Conservation (phyloP, 768 basidiomycete genomes). For the Mrakia blollopis region DNA sequence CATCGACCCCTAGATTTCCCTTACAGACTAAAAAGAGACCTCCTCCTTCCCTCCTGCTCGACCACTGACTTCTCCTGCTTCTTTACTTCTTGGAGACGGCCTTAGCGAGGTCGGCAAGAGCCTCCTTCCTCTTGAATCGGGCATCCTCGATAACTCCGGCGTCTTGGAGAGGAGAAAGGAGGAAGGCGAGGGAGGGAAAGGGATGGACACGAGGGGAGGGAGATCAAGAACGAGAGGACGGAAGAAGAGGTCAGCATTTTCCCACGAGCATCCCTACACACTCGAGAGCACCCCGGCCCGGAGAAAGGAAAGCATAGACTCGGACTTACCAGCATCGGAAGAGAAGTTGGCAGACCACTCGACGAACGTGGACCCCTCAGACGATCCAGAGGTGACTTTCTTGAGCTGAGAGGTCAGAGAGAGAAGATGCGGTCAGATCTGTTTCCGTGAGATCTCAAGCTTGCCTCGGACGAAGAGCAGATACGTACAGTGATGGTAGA, state of each 20-base stretch:
- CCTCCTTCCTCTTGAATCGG: slow-evolving; percentile 42
- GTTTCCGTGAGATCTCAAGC: not conserved
- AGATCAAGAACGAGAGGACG: not conserved
- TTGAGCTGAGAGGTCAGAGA: not conserved
- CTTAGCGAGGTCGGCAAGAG: slow-evolving; percentile 41
- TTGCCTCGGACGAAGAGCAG: not conserved
- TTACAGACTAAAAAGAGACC: too few species aligned
- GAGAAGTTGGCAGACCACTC: slow-evolving; percentile 38
- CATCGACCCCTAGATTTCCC: too few species aligned
- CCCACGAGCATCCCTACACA: too few species aligned
- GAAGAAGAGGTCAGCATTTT: too few species aligned
- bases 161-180: not conserved
- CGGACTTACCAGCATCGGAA: slow-evolving; percentile 35
- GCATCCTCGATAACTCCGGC: slow-evolving; percentile 39
- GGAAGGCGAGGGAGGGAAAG: not conserved
- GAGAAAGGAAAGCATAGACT: not conserved
- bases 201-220: not conserved
- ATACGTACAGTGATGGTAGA: slow-evolving; percentile 38
- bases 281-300: too few species aligned
- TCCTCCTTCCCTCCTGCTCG: too few species aligned
- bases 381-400: slow-evolving; percentile 37
- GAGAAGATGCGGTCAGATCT: not conserved
- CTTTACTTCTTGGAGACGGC: slow-evolving; percentile 33
- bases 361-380: slow-evolving; percentile 38
- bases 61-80: not conserved